A percentile compares a stretch with the other conserved stretches of the same genome.
Evolutionary conservation across 306 rosid genomes (phyloP).

Genomic region (Glycine soja): DNA sequence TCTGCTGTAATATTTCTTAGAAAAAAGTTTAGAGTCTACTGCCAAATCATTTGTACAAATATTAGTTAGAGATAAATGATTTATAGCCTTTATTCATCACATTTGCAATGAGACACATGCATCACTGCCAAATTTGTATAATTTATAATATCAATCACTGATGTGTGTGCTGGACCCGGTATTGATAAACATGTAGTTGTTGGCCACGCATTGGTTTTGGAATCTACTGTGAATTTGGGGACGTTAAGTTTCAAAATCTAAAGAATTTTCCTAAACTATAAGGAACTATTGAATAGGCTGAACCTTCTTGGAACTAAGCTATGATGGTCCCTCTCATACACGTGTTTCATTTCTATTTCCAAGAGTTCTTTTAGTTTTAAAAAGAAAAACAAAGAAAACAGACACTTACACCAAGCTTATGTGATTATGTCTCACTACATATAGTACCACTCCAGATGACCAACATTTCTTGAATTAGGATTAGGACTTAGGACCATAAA

Average conservation of each 20-base stretch:
- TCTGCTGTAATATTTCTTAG: neutral
- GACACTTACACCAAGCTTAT: neutral
- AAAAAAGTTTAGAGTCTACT: neutral
- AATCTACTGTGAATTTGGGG: slow-evolving; percentile 23
- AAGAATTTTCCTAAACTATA: slow-evolving; percentile 10
- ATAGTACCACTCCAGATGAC: neutral
- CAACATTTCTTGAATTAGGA: neutral
- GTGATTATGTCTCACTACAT: neutral
- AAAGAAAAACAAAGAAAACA: neutral
- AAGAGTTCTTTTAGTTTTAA: neutral
- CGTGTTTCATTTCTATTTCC: neutral
- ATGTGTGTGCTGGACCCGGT: slow-evolving; percentile 33
- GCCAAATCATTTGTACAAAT: neutral
- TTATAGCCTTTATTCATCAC: slow-evolving; percentile 16
- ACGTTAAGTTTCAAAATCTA: slow-evolving; percentile 15
- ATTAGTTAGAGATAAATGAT: neutral
- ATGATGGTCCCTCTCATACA: no score
- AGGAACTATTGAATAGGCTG: no score
- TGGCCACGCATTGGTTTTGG: slow-evolving; percentile 21
- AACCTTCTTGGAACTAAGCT: no score
- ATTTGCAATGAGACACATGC: slow-evolving; percentile 5
- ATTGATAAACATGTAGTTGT: slow-evolving; percentile 13
- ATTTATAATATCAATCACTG: slow-evolving; percentile 14
- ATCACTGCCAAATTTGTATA: neutral
- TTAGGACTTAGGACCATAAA: neutral